Evolutionary conservation across 495 filamentous ascomycete genomes (phyloP), one percentile per base, ranked within the genome.

Genomic region (Penicillium diatomitis): DNA sequence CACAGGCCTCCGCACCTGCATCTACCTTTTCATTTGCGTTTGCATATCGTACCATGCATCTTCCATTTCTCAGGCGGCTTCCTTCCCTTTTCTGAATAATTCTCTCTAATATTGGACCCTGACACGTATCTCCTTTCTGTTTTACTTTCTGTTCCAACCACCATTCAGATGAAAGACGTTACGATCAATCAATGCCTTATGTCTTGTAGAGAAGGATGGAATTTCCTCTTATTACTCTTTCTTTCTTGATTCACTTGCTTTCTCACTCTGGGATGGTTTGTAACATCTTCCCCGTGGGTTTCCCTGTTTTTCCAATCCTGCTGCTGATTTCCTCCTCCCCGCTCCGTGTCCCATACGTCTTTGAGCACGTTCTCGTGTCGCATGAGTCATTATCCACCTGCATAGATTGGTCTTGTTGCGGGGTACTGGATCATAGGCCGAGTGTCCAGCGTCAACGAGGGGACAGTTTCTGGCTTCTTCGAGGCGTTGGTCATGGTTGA

Each of bases 101-200:
- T 36, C 38, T n/a, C 53, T 46, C 56, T 52, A 41, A 50, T 63
- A 59, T 51, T 53, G 60, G 58, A 52, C 51, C 58, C 62, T 60
- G 55, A 61, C 59, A 68, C 58, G 67, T 44, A 46, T 49, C 38
- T 34, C 45, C 38, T 43, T 39, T 12, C 38, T 46, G 38, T 33
- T 34, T 47, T 48, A 49, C 46, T 20, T 20, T 20, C 20, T 20
- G 20, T 20, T 20, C 20, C 20, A 20, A 20, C 0, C 20, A 20
- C 20, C 20, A 20, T 20, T 50, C 57, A 49, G 60, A 69, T 60
- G 63, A 73, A 68, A 70, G 66, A 69, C 61, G 56, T 69, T 71
- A 69, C 59, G 66, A 67, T 73, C 67, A 62, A 70, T 65, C 68
- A 62, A 70, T 65, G 67, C 66, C 64, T 71, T 62, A 69, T 66